Evolutionary conservation across 352 stramenopile genomes (phyloP).

Genomic region (Globisporangium apiculatum): DNA sequence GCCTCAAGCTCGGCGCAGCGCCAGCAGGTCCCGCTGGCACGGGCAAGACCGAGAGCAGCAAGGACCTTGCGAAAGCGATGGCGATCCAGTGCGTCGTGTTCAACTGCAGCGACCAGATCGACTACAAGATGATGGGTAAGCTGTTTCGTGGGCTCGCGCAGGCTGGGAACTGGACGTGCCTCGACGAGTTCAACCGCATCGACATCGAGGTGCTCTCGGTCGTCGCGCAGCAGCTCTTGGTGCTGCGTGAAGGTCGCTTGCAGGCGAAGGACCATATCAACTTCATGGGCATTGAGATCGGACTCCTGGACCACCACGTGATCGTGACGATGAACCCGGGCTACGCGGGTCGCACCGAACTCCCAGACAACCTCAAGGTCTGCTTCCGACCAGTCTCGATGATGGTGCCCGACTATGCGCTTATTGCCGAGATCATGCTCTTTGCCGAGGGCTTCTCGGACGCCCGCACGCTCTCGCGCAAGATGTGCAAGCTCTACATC

Average conservation of each 20-base stretch:
- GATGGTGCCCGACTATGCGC: constrained; percentile 93
- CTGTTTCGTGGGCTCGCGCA: constrained; percentile 91
- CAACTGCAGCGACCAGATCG: constrained; percentile 94
- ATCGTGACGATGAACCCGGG: constrained; percentile 98
- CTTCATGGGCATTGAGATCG: constrained; percentile 95
- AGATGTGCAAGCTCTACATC: constrained; percentile 94
- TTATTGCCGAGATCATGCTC: constrained; percentile 97
- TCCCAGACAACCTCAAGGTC: constrained; percentile 96
- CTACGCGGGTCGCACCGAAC: constrained; percentile 92
- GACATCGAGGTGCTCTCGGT: constrained; percentile 93
- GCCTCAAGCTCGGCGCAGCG: constrained; percentile 90
- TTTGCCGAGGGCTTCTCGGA: constrained; percentile 95
- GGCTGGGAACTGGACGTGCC: constrained; percentile 84
- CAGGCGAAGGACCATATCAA: constrained; percentile 88
- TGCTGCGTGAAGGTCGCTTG: constrained; percentile 68
- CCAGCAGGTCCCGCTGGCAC: constrained; percentile 92
- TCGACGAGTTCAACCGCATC: constrained; percentile 95
- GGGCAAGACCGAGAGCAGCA: constrained; percentile 95
- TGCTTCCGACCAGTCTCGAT: constrained; percentile 95
- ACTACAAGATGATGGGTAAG: constrained; percentile 97
- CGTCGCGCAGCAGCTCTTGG: constrained; percentile 88
- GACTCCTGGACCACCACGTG: constrained; percentile 94
- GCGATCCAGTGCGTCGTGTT: constrained; percentile 94
- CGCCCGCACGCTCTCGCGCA: constrained; percentile 90
- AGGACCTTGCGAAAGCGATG: constrained; percentile 93